These are phyloP conservation scores for Penicillium odoratum DNA, from an alignment of 495 filamentous ascomycete genomes.

Conservation along the genomic window DNA sequence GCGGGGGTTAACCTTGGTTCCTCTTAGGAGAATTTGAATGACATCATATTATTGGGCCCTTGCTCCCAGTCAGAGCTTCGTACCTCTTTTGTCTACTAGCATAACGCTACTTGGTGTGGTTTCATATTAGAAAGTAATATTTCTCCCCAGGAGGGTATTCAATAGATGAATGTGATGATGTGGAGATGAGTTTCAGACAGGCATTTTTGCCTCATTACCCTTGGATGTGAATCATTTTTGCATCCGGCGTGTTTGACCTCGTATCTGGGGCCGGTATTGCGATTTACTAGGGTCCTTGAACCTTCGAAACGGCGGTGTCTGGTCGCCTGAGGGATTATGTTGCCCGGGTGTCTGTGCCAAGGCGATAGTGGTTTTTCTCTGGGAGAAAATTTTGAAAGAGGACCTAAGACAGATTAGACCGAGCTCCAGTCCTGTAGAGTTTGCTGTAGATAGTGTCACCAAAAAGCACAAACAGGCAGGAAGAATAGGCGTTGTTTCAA, in stretches of 20 bases:
- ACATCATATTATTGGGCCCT: constrained; percentile 23
- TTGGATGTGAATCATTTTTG: constrained; percentile 1
- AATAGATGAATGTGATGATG: constrained; percentile 16
- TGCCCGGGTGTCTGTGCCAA: background rate
- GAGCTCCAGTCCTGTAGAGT: too few species aligned
- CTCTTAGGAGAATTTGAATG: constrained; percentile 13
- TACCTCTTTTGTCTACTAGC: constrained; percentile 17
- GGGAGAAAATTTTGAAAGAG: too few species aligned
- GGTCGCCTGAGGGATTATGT: background rate
- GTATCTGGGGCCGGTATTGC: background rate
- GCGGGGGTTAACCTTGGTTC: constrained; percentile 6
- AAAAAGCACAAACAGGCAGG: too few species aligned
- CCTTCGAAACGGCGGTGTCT: background rate
- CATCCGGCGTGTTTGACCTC: background rate
- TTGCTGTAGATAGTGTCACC: too few species aligned
- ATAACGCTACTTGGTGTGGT: constrained; percentile 14
- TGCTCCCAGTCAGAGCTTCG: constrained; percentile 12
- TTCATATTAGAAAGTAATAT: constrained; percentile 9
- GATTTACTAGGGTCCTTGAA: background rate
- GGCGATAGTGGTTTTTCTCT: background rate
- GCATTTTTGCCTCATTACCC: background rate
- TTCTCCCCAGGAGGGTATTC: constrained; percentile 13
- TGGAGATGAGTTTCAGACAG: background rate
- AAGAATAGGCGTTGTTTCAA: too few species aligned
- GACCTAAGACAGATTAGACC: too few species aligned